Evolutionary conservation across 345 rosid species (phyloP).

Genomic region (Hypericum perforatum): DNA sequence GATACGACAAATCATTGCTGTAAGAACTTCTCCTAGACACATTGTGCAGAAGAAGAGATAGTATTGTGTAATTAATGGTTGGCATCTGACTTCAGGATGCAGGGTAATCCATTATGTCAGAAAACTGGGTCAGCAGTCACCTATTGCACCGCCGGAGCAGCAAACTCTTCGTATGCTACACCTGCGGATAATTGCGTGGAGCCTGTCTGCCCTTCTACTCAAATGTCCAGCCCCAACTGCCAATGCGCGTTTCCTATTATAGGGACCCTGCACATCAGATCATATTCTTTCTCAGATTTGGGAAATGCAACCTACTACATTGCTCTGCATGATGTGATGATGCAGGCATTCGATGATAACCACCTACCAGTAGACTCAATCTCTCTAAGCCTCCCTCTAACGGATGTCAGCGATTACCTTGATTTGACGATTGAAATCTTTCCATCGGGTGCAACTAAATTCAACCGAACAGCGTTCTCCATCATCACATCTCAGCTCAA

Average conservation of each 20-base stretch:
- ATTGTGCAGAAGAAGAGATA: too few relatives aligned
- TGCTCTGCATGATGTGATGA: background rate
- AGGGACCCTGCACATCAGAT: slow-evolving; percentile 34
- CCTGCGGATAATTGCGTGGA: slow-evolving; percentile 34
- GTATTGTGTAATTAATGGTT: too few relatives aligned
- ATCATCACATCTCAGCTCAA: background rate
- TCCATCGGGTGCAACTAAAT: background rate
- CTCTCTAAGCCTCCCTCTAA: background rate
- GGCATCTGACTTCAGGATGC: slow-evolving; percentile 40
- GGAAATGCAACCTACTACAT: background rate
- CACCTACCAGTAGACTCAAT: slow-evolving; percentile 7
- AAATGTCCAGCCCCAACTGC: slow-evolving; percentile 51
- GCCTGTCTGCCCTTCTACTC: slow-evolving; percentile 21
- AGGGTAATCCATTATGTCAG: slow-evolving; percentile 47
- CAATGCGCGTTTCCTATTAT: slow-evolving; percentile 52
- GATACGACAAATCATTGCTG: slow-evolving; percentile 25
- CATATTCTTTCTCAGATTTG: slow-evolving; percentile 3
- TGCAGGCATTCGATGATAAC: background rate
- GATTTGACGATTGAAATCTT: slow-evolving; percentile 1
- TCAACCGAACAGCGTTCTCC: slow-evolving; percentile 3
- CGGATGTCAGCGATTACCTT: background rate
- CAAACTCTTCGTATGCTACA: slow-evolving; percentile 30
- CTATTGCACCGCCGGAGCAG: slow-evolving; percentile 31
- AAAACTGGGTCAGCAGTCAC: slow-evolving; percentile 19
- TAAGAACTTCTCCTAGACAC: slow-evolving; percentile 13